Conservation (phyloP, 208 protist genomes). For the Tritrichomonas musculus region DNA sequence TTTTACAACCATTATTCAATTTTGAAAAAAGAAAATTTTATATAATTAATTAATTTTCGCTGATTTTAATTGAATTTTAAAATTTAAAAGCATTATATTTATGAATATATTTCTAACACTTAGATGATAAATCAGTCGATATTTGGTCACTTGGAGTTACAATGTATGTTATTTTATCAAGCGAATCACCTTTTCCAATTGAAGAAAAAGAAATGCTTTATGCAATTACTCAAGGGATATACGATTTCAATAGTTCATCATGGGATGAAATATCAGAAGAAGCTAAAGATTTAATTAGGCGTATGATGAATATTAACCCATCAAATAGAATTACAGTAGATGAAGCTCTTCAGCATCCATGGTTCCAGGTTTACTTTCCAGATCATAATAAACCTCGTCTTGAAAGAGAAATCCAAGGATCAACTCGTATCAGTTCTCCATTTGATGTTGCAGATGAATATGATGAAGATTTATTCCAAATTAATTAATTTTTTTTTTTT, state of each 20-base stretch:
- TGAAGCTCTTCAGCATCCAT: not conserved
- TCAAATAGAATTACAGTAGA: not conserved
- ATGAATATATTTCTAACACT: not conserved
- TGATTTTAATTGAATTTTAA: not conserved
- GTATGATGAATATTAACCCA: not conserved
- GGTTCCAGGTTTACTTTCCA: slow-evolving; percentile 29
- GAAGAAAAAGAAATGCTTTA: not conserved
- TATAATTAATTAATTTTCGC: too few relatives aligned
- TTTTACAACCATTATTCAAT: too few relatives aligned
- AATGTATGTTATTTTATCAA: not conserved
- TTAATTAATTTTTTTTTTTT: too few relatives aligned
- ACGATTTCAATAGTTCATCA: not conserved
- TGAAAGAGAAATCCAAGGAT: not conserved
- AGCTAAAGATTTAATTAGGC: not conserved
- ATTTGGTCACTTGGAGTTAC: slow-evolving; percentile 28
- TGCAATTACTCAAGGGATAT: not conserved
- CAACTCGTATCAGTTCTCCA: not conserved
- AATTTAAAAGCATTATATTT: not conserved
- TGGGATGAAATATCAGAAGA: not conserved
- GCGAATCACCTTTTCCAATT: not conserved
- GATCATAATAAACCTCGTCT: not conserved
- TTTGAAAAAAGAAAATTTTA: too few relatives aligned
- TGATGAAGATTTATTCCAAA: too few relatives aligned
- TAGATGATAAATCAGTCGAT: slow-evolving; percentile 11
- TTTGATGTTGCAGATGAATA: not conserved